Evolutionary conservation across 805 yeast species (phyloP).

Genomic region (Pichia nakasei): DNA sequence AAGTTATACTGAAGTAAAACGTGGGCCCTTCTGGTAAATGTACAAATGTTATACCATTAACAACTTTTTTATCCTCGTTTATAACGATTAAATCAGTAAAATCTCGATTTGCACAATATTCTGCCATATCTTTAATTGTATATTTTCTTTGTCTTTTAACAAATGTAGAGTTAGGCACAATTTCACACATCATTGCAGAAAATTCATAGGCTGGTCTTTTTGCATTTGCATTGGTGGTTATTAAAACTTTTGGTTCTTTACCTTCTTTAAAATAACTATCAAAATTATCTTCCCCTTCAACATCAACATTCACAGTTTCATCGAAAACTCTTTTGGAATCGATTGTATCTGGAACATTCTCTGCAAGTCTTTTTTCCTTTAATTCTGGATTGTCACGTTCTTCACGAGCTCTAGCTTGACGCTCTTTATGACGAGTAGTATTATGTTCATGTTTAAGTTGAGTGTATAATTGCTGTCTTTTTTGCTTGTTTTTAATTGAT

Average conservation of each 20-base stretch:
- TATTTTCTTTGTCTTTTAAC: slow-evolving; percentile 82
- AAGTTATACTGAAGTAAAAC: slow-evolving; percentile 77
- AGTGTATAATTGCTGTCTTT: slow-evolving; percentile 70
- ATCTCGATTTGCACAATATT: slow-evolving; percentile 70
- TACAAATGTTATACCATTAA: slow-evolving; percentile 86
- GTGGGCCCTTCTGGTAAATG: slow-evolving; percentile 96
- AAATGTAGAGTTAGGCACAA: slow-evolving; percentile 79
- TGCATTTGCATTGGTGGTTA: slow-evolving; percentile 86
- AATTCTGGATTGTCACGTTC: slow-evolving; percentile 79
- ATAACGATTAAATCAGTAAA: slow-evolving; percentile 83
- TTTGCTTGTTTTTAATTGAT: slow-evolving; percentile 62
- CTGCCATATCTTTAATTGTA: slow-evolving; percentile 79
- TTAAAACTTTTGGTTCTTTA: slow-evolving; percentile 72
- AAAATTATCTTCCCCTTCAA: slow-evolving; percentile 61
- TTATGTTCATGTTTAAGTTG: slow-evolving; percentile 65
- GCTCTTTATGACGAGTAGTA: slow-evolving; percentile 65
- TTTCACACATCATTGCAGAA: slow-evolving; percentile 76
- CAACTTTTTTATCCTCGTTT: slow-evolving; percentile 88
- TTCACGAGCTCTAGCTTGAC: slow-evolving; percentile 80
- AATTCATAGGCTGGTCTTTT: slow-evolving; percentile 82
- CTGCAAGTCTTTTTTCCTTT: slow-evolving; percentile 67
- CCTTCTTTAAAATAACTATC: slow-evolving; percentile 41
- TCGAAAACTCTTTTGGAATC: slow-evolving; percentile 80
- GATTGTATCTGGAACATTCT: slow-evolving; percentile 73
- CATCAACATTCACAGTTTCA: slow-evolving; percentile 60